These are phyloP conservation scores for Aureobasidium sp. DNA, from an alignment of 2,329 filamentous ascomycete genomes.

Conservation along the genomic window DNA sequence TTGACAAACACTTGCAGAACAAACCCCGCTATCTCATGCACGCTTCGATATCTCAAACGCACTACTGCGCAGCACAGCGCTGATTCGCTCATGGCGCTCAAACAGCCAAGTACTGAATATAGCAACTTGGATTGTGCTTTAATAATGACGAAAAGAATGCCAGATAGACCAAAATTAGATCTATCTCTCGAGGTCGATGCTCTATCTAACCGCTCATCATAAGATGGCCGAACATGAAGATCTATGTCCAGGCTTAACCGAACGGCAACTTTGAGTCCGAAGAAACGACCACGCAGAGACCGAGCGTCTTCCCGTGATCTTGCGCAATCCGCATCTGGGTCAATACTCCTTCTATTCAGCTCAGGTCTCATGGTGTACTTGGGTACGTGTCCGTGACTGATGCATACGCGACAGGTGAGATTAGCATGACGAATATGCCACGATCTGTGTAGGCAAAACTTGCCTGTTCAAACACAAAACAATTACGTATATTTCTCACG, in stretches of 20 bases:
- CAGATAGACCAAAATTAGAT: background rate
- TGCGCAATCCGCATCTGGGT: background rate
- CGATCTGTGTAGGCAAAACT: background rate
- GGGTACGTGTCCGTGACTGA: background rate
- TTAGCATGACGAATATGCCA: background rate
- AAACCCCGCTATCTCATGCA: background rate
- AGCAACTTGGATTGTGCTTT: background rate
- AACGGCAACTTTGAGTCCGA: background rate
- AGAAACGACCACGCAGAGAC: background rate
- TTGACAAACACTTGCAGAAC: background rate
- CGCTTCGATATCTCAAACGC: background rate
- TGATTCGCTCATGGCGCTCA: background rate
- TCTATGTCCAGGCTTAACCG: background rate
- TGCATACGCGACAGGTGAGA: background rate
- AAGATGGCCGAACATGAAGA: background rate
- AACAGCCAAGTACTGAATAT: background rate
- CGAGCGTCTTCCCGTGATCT: no score
- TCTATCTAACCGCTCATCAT: background rate
- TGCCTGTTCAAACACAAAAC: background rate
- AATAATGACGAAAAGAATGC: background rate
- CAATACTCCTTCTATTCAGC: background rate
- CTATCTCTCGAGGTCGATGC: background rate
- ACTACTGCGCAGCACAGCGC: slow-evolving; percentile 6
- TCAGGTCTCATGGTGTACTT: background rate
- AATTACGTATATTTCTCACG: background rate